Conservation (phyloP, 352 stramenopile species). For the Phytopythium delawarense region DNA sequence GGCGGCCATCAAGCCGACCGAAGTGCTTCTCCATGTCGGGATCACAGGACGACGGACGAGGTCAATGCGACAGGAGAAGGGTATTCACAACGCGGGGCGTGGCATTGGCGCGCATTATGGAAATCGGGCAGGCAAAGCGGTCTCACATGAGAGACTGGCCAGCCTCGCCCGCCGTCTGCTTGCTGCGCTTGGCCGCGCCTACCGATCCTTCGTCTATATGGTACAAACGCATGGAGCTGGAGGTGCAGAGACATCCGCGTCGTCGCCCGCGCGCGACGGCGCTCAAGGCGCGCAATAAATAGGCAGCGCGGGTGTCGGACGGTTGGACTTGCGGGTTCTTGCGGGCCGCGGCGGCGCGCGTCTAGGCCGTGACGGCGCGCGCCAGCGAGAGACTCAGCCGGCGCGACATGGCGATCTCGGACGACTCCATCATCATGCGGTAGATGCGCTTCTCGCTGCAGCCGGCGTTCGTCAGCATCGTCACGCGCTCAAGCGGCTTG, state of each 20-base stretch:
- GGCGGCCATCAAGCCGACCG: no score
- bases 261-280: not conserved
- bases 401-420: slow-evolving; percentile 65
- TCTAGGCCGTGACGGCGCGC: slow-evolving; percentile 14
- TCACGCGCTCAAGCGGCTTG: slow-evolving; percentile 57
- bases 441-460: slow-evolving; percentile 65
- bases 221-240: no score
- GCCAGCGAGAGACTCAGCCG: slow-evolving; percentile 40
- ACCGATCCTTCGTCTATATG: no score
- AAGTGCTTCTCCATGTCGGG: no score
- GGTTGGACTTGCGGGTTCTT: not conserved
- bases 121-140: no score
- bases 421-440: slow-evolving; percentile 64
- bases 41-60: no score
- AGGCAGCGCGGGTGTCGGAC: not conserved
- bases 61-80: no score
- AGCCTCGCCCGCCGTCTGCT: no score
- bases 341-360: not conserved
- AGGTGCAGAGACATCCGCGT: not conserved
- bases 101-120: no score
- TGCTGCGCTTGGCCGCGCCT: no score
- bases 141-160: no score
- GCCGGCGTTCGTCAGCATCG: slow-evolving; percentile 58
- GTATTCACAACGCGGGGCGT: no score
- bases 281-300: slow-evolving; percentile 3